A percentile compares a stretch with the other conserved stretches of the same genome.
phyloP scores from a whole-genome alignment of 2,329 filamentous ascomycete species.

The Aspergillus floridensis region DNA sequence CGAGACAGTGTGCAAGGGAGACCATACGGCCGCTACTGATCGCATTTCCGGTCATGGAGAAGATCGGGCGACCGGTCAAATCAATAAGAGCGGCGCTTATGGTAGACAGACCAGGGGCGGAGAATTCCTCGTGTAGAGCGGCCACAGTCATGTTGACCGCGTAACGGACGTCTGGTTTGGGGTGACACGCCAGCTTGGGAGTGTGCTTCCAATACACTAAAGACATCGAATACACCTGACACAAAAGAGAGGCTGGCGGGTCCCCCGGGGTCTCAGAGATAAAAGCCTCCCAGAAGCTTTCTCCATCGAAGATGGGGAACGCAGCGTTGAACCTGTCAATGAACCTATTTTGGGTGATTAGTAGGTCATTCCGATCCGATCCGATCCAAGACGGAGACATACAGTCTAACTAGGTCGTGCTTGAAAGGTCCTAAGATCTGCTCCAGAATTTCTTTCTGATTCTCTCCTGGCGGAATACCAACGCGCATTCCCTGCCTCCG shows the following conservation, averaged over 20 bases:
- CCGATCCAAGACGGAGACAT: constrained; percentile 28
- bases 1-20: constrained; percentile 55
- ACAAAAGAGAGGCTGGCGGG: constrained; percentile 56
- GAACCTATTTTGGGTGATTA: constrained; percentile 42
- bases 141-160: constrained; percentile 62
- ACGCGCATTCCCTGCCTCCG: constrained; percentile 48
- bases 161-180: constrained; percentile 58
- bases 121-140: constrained; percentile 59
- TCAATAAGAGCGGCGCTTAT: constrained; percentile 59
- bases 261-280: constrained; percentile 45
- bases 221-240: constrained; percentile 58
- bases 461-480: constrained; percentile 46
- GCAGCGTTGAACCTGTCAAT: constrained; percentile 57
- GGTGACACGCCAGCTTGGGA: constrained; percentile 43
- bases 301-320: constrained; percentile 60
- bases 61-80: constrained; percentile 59
- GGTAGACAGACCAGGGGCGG: constrained; percentile 58
- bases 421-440: constrained; percentile 58
- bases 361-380: not conserved
- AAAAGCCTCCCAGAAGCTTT: constrained; percentile 52
- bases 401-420: constrained; percentile 53
- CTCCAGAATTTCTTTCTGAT: constrained; percentile 56
- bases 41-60: constrained; percentile 59
- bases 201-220: constrained; percentile 58
- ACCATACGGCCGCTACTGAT: constrained; percentile 54